Evolutionary conservation across 2,329 filamentous ascomycete genomes (phyloP).

Genomic region (Paecilomyces sp.): DNA sequence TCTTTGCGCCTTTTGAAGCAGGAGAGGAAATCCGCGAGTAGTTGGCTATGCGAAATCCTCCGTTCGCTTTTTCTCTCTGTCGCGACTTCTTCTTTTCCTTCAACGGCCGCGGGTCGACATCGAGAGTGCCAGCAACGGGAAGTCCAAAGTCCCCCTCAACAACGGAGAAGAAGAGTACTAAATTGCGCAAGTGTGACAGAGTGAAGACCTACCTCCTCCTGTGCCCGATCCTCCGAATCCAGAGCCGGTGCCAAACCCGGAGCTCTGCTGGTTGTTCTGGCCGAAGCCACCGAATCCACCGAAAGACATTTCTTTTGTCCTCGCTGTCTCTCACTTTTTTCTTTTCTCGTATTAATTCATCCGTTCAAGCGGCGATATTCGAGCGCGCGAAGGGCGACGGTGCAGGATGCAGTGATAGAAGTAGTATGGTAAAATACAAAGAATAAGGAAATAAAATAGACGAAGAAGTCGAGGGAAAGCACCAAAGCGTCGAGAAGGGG

Average conservation of each 20-base stretch:
- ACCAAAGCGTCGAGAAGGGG: neutral
- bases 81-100: conserved; percentile 14
- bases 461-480: neutral
- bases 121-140: conserved; percentile 17
- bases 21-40: conserved; percentile 13
- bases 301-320: conserved; percentile 25
- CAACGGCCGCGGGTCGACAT: conserved; percentile 20
- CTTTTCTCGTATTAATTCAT: conserved; percentile 21
- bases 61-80: too few relatives aligned
- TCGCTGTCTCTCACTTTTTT: conserved; percentile 14
- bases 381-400: neutral
- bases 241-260: conserved; percentile 31
- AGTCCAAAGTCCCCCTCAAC: conserved; percentile 3
- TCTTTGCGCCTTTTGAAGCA: conserved; percentile 16
- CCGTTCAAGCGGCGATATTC: conserved; percentile 10
- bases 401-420: neutral
- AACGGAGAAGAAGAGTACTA: conserved; percentile 6
- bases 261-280: conserved; percentile 46
- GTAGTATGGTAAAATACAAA: neutral
- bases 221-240: conserved; percentile 26
- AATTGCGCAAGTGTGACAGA: conserved; percentile 3
- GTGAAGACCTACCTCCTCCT: conserved; percentile 29
- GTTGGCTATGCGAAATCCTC: conserved; percentile 2
- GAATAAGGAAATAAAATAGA: neutral
- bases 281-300: conserved; percentile 54